Evolutionary conservation across 768 basidiomycete species (phyloP), one percentile per base, ranked within the genome.

Genomic region (Termitomyces sp.): DNA sequence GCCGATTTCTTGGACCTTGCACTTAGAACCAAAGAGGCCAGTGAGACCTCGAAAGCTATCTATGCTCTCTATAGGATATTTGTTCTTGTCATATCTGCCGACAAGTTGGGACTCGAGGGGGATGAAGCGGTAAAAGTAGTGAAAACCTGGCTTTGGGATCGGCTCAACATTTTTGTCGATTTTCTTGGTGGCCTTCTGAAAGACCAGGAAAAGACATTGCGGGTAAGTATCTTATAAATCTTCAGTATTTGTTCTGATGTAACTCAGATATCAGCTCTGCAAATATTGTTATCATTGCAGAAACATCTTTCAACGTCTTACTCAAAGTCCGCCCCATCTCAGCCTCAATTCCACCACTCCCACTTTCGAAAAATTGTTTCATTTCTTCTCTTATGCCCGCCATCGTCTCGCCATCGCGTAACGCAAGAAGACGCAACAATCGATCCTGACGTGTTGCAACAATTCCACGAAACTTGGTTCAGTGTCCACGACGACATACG

Each of bases 401-500:
- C 74, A 6, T 85, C 87, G 15, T 46, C 63, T 48, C 63, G 76
- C 10, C 52, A 46, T 5, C 62, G 50, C n/a, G 35, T 56, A 7
- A 10, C 71, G 72, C 43, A 53, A 42, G 43, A 63, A 17, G 63
- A 68, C 41, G 66, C 74, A 26, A 67, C 71, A 37, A 70, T 86
- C 17, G 80, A 86, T 54, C 53, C 75, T 5, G 86, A 89, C 55
- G 83, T 91, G 3, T 71, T 85, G 26, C 73, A 82, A 43, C 70
- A 77, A 11, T 91, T 93, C 63, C 73, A 85, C 53, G 78, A 80
- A 47, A 85, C 79, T 14, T 94, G 87, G 85, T 78, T 91, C 62
- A 85, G 83, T 60, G 82, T 88, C 12, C 66, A 89, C 66, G 89
- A 92, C 64, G 93, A 96, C 64, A 74, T 95, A 33, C 82, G 93